Conservation (phyloP, 768 basidiomycete genomes). For the Cystobasidium ongulense region DNA sequence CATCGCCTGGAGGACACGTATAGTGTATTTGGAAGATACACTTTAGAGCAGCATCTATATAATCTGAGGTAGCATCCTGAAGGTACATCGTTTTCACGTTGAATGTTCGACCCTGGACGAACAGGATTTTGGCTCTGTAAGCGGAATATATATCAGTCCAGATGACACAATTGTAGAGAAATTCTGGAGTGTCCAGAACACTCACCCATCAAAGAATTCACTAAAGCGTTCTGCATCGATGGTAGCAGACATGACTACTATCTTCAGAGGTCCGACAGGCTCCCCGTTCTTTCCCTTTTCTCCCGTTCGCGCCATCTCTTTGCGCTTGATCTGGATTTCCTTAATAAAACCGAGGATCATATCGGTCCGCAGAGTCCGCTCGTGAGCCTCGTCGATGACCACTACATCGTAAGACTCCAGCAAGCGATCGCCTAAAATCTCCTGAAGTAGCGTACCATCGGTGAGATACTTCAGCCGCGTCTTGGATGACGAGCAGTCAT, state of each 20-base stretch:
- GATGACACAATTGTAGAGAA: not conserved
- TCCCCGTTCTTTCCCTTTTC: conserved; percentile 40
- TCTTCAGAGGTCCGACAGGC: conserved; percentile 63
- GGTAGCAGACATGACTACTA: conserved; percentile 96
- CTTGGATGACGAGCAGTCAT: conserved; percentile 59
- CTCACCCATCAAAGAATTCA: conserved; percentile 72
- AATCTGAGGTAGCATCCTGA: conserved; percentile 65
- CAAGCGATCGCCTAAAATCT: conserved; percentile 69
- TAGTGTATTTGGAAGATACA: conserved; percentile 91
- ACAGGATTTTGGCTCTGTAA: conserved; percentile 71
- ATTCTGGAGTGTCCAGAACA: not conserved
- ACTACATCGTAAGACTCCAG: conserved; percentile 76
- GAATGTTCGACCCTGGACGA: conserved; percentile 87
- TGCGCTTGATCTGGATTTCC: conserved; percentile 63
- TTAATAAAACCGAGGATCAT: conserved; percentile 85
- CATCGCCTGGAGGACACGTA: conserved; percentile 70
- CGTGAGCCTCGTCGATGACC: conserved; percentile 94
- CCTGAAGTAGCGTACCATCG: conserved; percentile 94
- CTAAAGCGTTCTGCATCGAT: conserved; percentile 92
- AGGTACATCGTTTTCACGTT: conserved; percentile 79
- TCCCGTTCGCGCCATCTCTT: conserved; percentile 47
- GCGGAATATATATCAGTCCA: not conserved
- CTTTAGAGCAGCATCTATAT: conserved; percentile 76
- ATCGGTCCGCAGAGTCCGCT: conserved; percentile 88
- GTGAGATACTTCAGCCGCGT: conserved; percentile 94